phyloP scores from a whole-genome alignment of 2,329 filamentous ascomycete genomes.

The Cryphonectria naterciae region DNA sequence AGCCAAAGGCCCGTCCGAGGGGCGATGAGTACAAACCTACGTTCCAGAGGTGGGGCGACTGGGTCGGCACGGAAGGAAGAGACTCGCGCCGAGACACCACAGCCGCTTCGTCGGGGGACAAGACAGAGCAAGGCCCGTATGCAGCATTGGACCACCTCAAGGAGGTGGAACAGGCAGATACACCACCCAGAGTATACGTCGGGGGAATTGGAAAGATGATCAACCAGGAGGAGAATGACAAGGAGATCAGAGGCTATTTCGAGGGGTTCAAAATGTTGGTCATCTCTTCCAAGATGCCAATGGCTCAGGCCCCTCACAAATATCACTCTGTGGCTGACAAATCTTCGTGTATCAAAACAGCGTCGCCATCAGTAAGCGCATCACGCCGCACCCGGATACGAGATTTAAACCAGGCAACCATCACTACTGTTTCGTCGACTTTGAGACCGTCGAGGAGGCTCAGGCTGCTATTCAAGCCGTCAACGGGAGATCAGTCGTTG shows the following conservation, averaged over 20 bases:
- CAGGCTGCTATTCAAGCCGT: slow-evolving; percentile 52
- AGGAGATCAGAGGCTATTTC: slow-evolving; percentile 52
- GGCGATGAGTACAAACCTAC: slow-evolving; percentile 32
- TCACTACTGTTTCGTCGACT: slow-evolving; percentile 70
- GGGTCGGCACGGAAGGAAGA: slow-evolving; percentile 35
- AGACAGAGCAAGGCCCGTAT: slow-evolving; percentile 35
- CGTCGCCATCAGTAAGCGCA: slow-evolving; percentile 52
- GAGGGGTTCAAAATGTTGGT: slow-evolving; percentile 47
- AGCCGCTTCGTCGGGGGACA: slow-evolving; percentile 14
- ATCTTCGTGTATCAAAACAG: slow-evolving; percentile 30
- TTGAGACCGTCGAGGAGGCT: slow-evolving; percentile 58
- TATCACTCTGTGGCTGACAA: background rate
- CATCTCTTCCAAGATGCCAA: background rate
- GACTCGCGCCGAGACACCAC: background rate
- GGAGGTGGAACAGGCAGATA: slow-evolving; percentile 35
- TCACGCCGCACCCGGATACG: slow-evolving; percentile 62
- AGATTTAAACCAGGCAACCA: slow-evolving; percentile 56
- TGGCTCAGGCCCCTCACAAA: background rate
- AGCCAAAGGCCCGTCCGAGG: slow-evolving; percentile 50
- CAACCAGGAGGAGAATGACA: slow-evolving; percentile 51
- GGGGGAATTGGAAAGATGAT: slow-evolving; percentile 55
- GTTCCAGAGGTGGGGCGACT: slow-evolving; percentile 51
- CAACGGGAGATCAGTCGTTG: slow-evolving; percentile 36
- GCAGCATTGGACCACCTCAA: slow-evolving; percentile 40
- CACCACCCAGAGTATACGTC: slow-evolving; percentile 52